Base-by-base conservation (phyloP, 2,329 filamentous ascomycete genomes). In the Colletotrichum truncatum region DNA sequence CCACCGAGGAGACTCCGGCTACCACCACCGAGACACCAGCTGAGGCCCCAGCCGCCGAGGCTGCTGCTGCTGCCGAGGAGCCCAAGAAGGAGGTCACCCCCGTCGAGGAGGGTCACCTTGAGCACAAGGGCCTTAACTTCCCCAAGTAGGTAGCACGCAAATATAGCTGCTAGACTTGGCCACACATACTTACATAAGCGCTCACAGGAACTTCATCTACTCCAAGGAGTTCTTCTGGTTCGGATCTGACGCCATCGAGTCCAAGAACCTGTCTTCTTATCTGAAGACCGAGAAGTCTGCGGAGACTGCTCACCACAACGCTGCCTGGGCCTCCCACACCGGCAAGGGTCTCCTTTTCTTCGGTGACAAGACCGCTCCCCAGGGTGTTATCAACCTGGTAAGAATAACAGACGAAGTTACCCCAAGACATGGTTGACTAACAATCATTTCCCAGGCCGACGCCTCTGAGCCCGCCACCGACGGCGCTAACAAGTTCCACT, bases 151-250 rank as follows among this genome's bases (percentile, higher is more conserved):
- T n/a, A 85, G 93, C 79, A 16, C 36, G 1, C 3, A n/a, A 2
- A 21, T n/a, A 4, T 11, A 8, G 3, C 18, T n/a, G 6, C 6
- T 7, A 7, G 26, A 21, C 4, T 25, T 21, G 28, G 18, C 25
- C 8, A 9, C 12, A 21, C 18, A 14, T 70, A 58, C 73, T 78
- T 69, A 76, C 71, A 34, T 6, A 21, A 25, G 26, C 6, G 32
- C n/a, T 18, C 21, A 30, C 72, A 97, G 93, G 88, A 92, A 93
- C 79, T 87, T 98, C 75, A 89, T 93, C 73, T 94, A 94, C 83
- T 89, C 90, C 79, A 98, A 98, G 89, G 93, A 94, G 78, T 93
- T 93, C 84, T 98, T 98, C 84, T 94, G 91, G 87, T 93, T 95
- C 81, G 88, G 89, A 72, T 84, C 87, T 52, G 92, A 94, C 60